Evolutionary conservation across 2,329 filamentous ascomycete genomes (phyloP), one percentile per base, ranked within the genome.

Genomic region (Phialophora tarda): DNA sequence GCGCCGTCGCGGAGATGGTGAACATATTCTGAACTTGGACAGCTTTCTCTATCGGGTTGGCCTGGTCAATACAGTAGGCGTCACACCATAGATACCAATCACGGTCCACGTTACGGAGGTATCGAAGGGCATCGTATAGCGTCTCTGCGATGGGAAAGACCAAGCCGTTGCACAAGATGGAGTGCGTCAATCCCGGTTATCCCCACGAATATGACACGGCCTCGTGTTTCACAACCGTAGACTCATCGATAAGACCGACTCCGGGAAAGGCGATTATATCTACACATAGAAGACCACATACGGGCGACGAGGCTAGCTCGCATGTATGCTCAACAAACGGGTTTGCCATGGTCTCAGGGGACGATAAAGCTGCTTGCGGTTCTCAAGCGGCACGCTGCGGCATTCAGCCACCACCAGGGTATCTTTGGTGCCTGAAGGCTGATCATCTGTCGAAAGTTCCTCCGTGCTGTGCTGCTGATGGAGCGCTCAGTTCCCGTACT

Each of bases 131-230:
- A 38, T 47, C 32, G 34, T 59, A 12, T 34, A 48, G 7, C 10
- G 32, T 47, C 8, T 24, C 21, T 4, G 6, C 8, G 17, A 59
- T 23, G 11, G 21, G 56, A 32, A 59, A 21, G 11, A 7, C 3
- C 8, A 47, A 11, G 6, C 38, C 21, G 23, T 48, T 48, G 10
- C 32, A 44, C 21, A 21, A 12, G 23, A 59, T 59, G 56, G 34
- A 44, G 12, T 59, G 32, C 28, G 34, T 26, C 17, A 48, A n/a
- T 28, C 8, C 21, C 26, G 7, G 32, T 2, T 2, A 47, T 17
- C 34, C 38, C 56, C 56, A 59, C 26, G 34, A 12, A 21, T 59
- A 48, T 21, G 56, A 59, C 6, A 59, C 21, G 8, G 34, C n/a
- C 24, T 59, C 56, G 26, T 59, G 50, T 24, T 59, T 3, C 24